Conservation (phyloP, 2,329 filamentous ascomycete species). For the Fusarium humuli region DNA sequence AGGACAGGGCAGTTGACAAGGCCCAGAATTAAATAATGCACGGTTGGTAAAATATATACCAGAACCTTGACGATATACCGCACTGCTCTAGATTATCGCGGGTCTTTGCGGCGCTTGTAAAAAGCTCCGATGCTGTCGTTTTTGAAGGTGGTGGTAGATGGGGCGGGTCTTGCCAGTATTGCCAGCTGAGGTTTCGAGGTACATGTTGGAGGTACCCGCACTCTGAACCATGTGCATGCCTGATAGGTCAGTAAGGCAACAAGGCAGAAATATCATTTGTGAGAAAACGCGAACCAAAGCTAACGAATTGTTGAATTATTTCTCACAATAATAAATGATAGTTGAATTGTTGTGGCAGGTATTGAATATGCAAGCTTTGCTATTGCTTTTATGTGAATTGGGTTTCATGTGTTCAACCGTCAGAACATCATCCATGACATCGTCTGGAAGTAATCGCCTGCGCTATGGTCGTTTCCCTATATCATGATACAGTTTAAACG, state of each 20-base stretch:
- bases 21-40: slow-evolving; percentile 6
- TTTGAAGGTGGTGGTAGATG: slow-evolving; percentile 40
- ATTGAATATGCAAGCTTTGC: background rate
- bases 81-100: slow-evolving; percentile 20
- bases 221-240: slow-evolving; percentile 37
- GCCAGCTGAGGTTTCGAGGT: slow-evolving; percentile 38
- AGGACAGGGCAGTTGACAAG: background rate
- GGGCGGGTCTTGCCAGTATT: slow-evolving; percentile 25
- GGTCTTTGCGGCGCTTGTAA: slow-evolving; percentile 32
- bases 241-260: slow-evolving; percentile 46
- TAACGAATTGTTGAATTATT: background rate
- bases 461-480: slow-evolving; percentile 22
- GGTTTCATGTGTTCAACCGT: background rate
- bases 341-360: background rate
- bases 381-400: background rate
- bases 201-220: slow-evolving; percentile 46
- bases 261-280: slow-evolving; percentile 45
- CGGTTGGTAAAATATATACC: background rate
- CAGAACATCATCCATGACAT: slow-evolving; percentile 5
- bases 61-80: background rate
- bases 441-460: slow-evolving; percentile 5
- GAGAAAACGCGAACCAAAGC: background rate
- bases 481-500: slow-evolving; percentile 29
- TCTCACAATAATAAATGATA: background rate
- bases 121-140: slow-evolving; percentile 34